A percentile compares a stretch with the other conserved stretches of the same genome.
phyloP scores from a whole-genome alignment of 116 monocot genomes.

The Trichopus zeylanicus region DNA sequence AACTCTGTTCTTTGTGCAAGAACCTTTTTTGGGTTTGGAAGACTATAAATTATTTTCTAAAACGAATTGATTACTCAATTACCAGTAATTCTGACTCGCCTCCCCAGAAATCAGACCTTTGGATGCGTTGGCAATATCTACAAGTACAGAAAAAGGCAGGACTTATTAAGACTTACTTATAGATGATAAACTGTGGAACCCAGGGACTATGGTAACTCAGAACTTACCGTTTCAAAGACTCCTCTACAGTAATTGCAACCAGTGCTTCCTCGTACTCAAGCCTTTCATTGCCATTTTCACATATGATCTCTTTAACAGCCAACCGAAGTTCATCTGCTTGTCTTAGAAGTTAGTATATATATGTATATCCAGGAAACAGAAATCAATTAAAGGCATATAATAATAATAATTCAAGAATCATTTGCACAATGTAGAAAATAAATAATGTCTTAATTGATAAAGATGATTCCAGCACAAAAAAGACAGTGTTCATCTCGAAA shows the following conservation, averaged over 20 bases:
- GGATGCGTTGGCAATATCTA: constrained; percentile 91
- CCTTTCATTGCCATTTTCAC: constrained; percentile 56
- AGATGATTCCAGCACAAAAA: no score
- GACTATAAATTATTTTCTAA: no score
- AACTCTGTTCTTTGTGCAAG: no score
- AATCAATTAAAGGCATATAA: neutral
- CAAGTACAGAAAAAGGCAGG: neutral
- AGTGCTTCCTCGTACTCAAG: constrained; percentile 77
- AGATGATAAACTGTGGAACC: neutral
- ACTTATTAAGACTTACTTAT: neutral
- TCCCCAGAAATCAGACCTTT: constrained; percentile 84
- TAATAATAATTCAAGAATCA: neutral
- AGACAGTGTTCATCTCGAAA: no score
- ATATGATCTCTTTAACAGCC: constrained; percentile 90
- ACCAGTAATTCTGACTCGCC: constrained; percentile 96
- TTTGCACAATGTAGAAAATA: neutral
- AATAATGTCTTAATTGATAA: no score
- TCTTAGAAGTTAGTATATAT: neutral
- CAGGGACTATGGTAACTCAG: neutral
- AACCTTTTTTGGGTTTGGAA: no score
- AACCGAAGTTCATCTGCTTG: constrained; percentile 78
- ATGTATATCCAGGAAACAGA: neutral
- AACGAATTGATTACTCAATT: no score
- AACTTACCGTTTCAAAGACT: constrained; percentile 63
- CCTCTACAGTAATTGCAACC: constrained; percentile 79